Evolutionary conservation across 2,329 filamentous ascomycete genomes (phyloP).

Genomic region (Pezicula radicicola): DNA sequence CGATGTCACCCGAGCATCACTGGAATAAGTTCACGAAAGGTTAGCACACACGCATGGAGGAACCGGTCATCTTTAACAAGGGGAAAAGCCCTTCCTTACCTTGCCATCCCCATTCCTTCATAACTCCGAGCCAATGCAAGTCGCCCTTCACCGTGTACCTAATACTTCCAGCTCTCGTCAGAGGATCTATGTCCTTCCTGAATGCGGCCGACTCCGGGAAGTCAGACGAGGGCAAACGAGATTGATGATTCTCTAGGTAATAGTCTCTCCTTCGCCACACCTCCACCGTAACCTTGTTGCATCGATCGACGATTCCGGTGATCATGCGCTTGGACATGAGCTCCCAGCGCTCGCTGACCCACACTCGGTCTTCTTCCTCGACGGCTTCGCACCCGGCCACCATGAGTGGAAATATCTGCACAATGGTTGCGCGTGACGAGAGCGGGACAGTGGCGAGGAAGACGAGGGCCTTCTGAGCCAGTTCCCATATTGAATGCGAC

Average conservation of each 20-base stretch:
- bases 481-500: constrained; percentile 38
- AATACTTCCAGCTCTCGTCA: neutral
- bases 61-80: neutral
- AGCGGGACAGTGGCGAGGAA: constrained; percentile 58
- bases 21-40: neutral
- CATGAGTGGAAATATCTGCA: constrained; percentile 65
- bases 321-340: constrained; percentile 55
- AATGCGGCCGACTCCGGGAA: neutral
- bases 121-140: constrained; percentile 64
- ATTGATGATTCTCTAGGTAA: constrained; percentile 10
- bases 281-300: constrained; percentile 56
- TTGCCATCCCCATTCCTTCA: constrained; percentile 67
- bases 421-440: constrained; percentile 56
- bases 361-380: constrained; percentile 54
- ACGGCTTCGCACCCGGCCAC: constrained; percentile 58
- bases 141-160: constrained; percentile 47
- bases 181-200: neutral
- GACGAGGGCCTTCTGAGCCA: constrained; percentile 57
- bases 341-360: constrained; percentile 58
- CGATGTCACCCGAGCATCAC: neutral
- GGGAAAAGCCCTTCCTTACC: constrained; percentile 42
- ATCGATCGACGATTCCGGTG: constrained; percentile 61
- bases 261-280: constrained; percentile 60
- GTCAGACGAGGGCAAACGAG: neutral
- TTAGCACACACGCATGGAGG: neutral